These are phyloP conservation scores for Xylaria sp. DNA, from an alignment of 2,329 filamentous ascomycete species.

Conservation along the genomic window DNA sequence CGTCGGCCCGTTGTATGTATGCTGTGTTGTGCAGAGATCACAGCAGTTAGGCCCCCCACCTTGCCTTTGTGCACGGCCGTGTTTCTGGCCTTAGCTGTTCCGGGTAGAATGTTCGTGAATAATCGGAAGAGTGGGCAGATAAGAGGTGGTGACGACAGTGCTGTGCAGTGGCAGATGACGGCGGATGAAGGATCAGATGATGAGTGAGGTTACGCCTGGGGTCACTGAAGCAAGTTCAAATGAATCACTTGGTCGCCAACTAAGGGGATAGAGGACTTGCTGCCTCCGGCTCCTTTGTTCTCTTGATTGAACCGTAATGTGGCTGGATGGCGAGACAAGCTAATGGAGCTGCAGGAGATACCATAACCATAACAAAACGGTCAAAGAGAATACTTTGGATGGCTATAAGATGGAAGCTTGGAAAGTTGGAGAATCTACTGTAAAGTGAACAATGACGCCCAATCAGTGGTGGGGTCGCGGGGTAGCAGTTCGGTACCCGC, in stretches of 20 bases:
- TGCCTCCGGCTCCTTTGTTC: constrained; percentile 3
- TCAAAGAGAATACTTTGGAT: constrained; percentile 27
- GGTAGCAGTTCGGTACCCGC: constrained; percentile 23
- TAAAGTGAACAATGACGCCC: constrained; percentile 34
- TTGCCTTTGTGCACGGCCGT: constrained; percentile 13
- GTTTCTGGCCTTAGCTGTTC: not conserved
- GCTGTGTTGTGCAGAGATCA: constrained; percentile 7
- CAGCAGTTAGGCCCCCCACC: not conserved
- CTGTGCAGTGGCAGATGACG: constrained; percentile 6
- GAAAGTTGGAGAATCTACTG: constrained; percentile 32
- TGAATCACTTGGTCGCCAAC: constrained; percentile 13
- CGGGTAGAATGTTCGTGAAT: constrained; percentile 43
- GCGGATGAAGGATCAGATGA: constrained; percentile 22
- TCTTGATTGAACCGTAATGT: not conserved
- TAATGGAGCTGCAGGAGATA: constrained; percentile 9
- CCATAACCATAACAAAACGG: constrained; percentile 23
- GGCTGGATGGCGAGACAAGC: not conserved
- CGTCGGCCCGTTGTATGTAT: constrained; percentile 1
- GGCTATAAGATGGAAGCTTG: constrained; percentile 14
- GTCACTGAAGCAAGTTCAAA: constrained; percentile 4
- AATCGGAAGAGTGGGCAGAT: constrained; percentile 34
- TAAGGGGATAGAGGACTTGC: not conserved
- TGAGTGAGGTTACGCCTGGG: constrained; percentile 22
- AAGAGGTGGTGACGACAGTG: constrained; percentile 20
- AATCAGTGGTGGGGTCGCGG: constrained; percentile 40